These are phyloP conservation scores for Picochlorum sp. DNA, from an alignment of 139 green algal genomes.

Conservation along the genomic window DNA sequence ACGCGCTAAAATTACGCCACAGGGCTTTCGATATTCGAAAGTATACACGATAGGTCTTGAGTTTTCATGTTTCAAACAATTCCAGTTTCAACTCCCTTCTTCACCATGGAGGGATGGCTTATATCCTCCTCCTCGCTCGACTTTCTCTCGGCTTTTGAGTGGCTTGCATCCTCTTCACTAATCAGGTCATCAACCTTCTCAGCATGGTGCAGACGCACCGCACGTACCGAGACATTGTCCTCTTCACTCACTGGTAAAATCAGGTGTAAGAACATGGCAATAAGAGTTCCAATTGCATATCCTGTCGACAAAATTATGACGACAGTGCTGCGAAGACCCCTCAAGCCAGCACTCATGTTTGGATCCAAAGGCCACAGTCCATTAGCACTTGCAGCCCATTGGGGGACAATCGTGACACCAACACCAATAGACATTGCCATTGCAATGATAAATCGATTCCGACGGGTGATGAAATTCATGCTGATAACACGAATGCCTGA, in stretches of 20 bases:
- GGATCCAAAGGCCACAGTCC: conserved; percentile 12
- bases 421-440: conserved; percentile 19
- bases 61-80: background rate
- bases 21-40: background rate
- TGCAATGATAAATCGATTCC: conserved; percentile 27
- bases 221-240: conserved; percentile 2
- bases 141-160: conserved; percentile 1
- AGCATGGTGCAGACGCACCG: background rate
- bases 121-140: background rate
- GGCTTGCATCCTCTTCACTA: background rate
- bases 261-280: conserved; percentile 21
- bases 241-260: conserved; percentile 15
- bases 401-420: conserved; percentile 24
- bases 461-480: conserved; percentile 16
- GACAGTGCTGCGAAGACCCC: conserved; percentile 11
- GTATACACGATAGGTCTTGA: background rate
- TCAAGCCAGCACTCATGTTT: background rate
- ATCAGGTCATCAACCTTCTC: background rate
- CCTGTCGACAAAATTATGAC: conserved; percentile 19
- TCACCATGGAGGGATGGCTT: background rate
- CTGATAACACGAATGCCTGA: conserved; percentile 51
- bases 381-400: conserved; percentile 8
- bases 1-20: background rate
- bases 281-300: conserved; percentile 17
- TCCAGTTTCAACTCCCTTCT: background rate